Evolutionary conservation across 2,329 filamentous ascomycete genomes (phyloP).

Genomic region (Juglanconis juglandina): DNA sequence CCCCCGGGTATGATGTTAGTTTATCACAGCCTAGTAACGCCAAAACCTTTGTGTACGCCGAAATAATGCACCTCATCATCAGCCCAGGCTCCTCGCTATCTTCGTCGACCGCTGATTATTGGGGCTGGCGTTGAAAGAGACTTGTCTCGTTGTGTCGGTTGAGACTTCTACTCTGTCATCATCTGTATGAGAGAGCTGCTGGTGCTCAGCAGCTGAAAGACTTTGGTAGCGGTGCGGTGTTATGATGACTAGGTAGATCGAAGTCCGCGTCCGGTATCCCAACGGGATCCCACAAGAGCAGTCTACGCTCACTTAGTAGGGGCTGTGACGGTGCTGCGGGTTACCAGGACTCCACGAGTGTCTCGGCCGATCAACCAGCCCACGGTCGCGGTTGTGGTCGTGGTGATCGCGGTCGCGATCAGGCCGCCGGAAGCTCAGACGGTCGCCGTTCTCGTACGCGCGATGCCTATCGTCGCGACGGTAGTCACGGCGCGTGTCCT

Average conservation of each 20-base stretch:
- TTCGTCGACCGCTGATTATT: neutral
- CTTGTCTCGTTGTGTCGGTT: neutral
- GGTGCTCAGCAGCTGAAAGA: neutral
- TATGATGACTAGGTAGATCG: neutral
- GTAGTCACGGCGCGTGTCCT: constrained; percentile 28
- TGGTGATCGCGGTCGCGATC: constrained; percentile 26
- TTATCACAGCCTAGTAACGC: constrained; percentile 18
- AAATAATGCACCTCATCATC: constrained; percentile 18
- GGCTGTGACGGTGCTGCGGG: constrained; percentile 27
- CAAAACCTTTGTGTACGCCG: constrained; percentile 14
- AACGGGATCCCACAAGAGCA: neutral
- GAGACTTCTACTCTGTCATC: no score
- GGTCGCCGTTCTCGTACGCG: constrained; percentile 29
- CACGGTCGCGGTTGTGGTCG: constrained; percentile 17
- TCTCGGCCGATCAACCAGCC: constrained; percentile 22
- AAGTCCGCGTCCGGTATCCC: no score
- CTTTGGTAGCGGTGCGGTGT: neutral
- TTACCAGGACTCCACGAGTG: constrained; percentile 28
- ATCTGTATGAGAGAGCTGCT: neutral
- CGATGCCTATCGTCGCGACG: constrained; percentile 27
- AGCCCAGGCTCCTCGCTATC: neutral
- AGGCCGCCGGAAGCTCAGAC: constrained; percentile 26
- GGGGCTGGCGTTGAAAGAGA: neutral
- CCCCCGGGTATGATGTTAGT: constrained; percentile 14
- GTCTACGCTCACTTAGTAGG: constrained; percentile 22